These are phyloP conservation scores for Trichoderma orchidacearum DNA, from an alignment of 495 filamentous ascomycete genomes.

Conservation along the genomic window DNA sequence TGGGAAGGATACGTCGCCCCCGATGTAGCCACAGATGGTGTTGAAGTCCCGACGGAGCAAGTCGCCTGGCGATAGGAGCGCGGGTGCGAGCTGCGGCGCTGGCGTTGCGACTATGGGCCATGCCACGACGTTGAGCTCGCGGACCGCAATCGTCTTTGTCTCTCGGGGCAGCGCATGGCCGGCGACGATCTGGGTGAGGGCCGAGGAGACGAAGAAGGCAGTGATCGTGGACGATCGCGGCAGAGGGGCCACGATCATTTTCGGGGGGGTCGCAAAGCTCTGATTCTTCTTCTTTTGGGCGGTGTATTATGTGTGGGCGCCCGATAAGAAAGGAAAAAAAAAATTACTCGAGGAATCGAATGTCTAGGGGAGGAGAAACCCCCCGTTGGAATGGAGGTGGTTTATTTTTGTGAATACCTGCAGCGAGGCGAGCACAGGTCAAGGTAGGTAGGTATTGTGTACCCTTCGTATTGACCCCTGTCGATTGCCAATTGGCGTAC, in stretches of 20 bases:
- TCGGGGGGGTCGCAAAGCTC: not conserved
- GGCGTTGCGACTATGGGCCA: slow-evolving; percentile 32
- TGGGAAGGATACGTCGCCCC: slow-evolving; percentile 24
- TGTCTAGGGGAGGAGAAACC: no score
- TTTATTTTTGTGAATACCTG: not conserved
- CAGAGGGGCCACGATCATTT: not conserved
- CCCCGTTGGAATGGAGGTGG: no score
- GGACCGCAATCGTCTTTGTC: slow-evolving; percentile 24
- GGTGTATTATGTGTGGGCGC: no score
- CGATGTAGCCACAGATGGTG: slow-evolving; percentile 34
- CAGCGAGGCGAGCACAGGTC: not conserved
- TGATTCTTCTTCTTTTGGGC: no score
- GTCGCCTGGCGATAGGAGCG: slow-evolving; percentile 3
- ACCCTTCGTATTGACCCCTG: not conserved
- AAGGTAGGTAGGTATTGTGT: not conserved
- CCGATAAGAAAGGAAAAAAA: not conserved
- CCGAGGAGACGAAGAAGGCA: slow-evolving; percentile 21
- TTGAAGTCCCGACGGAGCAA: slow-evolving; percentile 21
- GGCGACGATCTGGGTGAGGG: slow-evolving; percentile 15
- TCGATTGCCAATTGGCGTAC: not conserved
- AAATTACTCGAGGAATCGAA: no score
- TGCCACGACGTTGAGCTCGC: slow-evolving; percentile 25
- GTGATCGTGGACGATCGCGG: slow-evolving; percentile 10
- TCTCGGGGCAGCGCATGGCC: slow-evolving; percentile 20
- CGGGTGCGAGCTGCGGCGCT: slow-evolving; percentile 9